Evolutionary conservation across 2,329 filamentous ascomycete genomes (phyloP), one percentile per base, ranked within the genome.

Genomic region (Colletotrichum sp.): DNA sequence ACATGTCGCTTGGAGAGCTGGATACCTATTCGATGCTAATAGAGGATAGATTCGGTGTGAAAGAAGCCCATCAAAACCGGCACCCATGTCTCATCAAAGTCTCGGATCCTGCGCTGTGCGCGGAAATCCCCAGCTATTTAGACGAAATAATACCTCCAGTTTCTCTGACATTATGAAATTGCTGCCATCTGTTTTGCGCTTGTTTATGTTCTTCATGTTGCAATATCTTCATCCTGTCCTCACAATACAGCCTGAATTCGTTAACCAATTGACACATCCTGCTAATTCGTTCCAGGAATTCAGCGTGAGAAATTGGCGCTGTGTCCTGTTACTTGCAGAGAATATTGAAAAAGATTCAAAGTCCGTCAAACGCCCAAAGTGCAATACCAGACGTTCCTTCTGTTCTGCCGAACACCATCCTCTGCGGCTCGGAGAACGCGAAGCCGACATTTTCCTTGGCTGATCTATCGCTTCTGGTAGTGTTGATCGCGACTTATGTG

Each of bases 241-340:
- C 16, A 18, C 18, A 7, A n/a, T 48, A 10, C 9, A n/a, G 9
- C 8, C 5, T 43, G 16, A 3, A n/a, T 43, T n/a, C 34, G 3
- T 43, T 12, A 10, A n/a, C 2, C 9, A 43, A 43, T 43, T 6
- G 5, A 43, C 18, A 43, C 38, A 43, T 12, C 38, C 8, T n/a
- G 9, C 16, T 10, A n/a, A 3, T n/a, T 3, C 1, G 18, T 18
- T 10, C 18, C 18, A n/a, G 38, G 0, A 3, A 43, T 43, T 5
- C 18, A n/a, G 16, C 5, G 16, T 38, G 36, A 3, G 38, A 43
- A 6, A 43, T 10, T 2, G 18, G 5, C 38, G 9, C 3, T 43
- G 1, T 3, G 18, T 10, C 9, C 38, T n/a, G 5, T 43, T n/a
- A 18, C 18, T 43, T 10, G 5, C 18, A 43, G 2, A 3, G 12